Percentiles rank a stretch among this genome's conserved stretches.
Conservation (phyloP, 495 filamentous ascomycete species). For the Lindgomyces ingoldianus region DNA sequence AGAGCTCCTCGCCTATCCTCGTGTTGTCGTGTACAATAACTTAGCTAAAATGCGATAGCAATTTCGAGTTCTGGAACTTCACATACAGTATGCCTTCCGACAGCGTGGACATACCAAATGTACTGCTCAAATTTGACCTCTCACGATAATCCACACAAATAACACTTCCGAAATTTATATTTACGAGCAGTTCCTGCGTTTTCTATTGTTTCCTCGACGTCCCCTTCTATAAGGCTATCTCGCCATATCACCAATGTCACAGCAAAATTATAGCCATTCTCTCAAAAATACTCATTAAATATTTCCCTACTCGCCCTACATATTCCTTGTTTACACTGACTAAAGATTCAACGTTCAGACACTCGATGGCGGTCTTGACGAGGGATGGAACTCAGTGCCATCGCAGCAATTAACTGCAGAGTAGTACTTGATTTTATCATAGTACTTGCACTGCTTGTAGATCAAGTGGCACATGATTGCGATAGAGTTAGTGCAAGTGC, state of each 20-base stretch:
- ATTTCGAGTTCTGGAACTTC: constrained; percentile 31
- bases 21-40: neutral
- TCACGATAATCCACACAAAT: neutral
- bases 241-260: too few relatives aligned
- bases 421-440: neutral
- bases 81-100: constrained; percentile 16
- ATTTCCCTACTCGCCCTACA: too few relatives aligned
- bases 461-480: neutral
- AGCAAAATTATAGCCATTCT: too few relatives aligned
- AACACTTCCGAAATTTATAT: too few relatives aligned
- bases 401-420: neutral
- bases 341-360: neutral
- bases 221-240: neutral
- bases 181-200: too few relatives aligned
- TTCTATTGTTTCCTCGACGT: neutral
- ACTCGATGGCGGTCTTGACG: neutral
- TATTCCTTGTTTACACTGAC: too few relatives aligned
- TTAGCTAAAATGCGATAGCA: neutral
- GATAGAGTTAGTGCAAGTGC: too few relatives aligned
- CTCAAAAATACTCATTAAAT: too few relatives aligned
- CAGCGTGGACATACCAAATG: constrained; percentile 8
- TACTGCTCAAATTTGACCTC: constrained; percentile 12
- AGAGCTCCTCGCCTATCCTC: too few relatives aligned
- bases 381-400: neutral
- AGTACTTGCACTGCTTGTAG: neutral